A percentile compares a stretch with the other conserved stretches of the same genome.
Evolutionary conservation across 495 filamentous ascomycete genomes (phyloP).

Genomic region (Talaromyces proteolyticus): DNA sequence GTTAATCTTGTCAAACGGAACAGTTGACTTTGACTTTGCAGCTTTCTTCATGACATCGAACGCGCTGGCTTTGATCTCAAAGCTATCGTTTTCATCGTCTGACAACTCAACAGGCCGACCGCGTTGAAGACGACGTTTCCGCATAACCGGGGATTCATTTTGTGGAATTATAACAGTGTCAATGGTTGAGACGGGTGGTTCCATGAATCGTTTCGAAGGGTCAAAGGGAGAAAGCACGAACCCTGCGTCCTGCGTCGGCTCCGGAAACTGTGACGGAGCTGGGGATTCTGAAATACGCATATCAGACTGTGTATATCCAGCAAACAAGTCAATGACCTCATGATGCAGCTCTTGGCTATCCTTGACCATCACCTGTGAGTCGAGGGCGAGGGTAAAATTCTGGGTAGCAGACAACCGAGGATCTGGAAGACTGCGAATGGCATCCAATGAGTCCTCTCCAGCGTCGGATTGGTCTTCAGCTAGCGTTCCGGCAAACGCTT

Average conservation of each 20-base stretch:
- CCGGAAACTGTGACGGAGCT: constrained; percentile 50
- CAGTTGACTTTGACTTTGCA: constrained; percentile 42
- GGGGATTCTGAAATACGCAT: constrained; percentile 36
- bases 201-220: constrained; percentile 52
- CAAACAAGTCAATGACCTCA: constrained; percentile 22
- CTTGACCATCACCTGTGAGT: constrained; percentile 53
- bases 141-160: constrained; percentile 55
- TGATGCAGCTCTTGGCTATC: constrained; percentile 53
- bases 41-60: constrained; percentile 77
- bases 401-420: constrained; percentile 39
- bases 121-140: constrained; percentile 51
- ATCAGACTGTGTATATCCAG: constrained; percentile 23
- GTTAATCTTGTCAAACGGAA: constrained; percentile 72
- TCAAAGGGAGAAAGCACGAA: constrained; percentile 59
- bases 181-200: constrained; percentile 59
- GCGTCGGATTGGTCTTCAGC: constrained; percentile 47
- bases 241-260: constrained; percentile 83
- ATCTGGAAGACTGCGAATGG: constrained; percentile 35
- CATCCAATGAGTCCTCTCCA: constrained; percentile 24
- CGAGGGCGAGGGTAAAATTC: constrained; percentile 32
- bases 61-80: constrained; percentile 46
- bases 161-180: constrained; percentile 58
- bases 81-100: constrained; percentile 29
- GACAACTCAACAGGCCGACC: constrained; percentile 26
- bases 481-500: constrained; percentile 91